Evolutionary conservation across 2,329 filamentous ascomycete species (phyloP).

Genomic region (Beauveria rudraprayagi): DNA sequence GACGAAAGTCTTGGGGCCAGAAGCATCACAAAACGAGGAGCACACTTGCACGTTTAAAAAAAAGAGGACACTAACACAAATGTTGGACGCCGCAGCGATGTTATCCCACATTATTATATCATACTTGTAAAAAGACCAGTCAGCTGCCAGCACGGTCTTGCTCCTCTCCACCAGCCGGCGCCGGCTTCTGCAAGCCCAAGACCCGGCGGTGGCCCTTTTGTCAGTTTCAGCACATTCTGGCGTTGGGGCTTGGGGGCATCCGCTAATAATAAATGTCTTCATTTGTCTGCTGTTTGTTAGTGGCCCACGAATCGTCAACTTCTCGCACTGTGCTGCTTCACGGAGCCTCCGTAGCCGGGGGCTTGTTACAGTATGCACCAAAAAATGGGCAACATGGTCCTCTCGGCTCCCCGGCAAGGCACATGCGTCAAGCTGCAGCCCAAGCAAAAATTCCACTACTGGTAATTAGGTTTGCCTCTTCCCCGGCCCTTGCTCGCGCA

Average conservation of each 20-base stretch:
- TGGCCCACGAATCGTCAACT: not conserved
- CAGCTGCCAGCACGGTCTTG: not conserved
- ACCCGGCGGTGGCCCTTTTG: not conserved
- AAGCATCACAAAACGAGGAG: not conserved
- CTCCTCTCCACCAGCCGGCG: not conserved
- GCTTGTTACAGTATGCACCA: not conserved
- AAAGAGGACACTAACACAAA: not conserved
- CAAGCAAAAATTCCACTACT: not conserved
- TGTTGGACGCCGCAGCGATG: too few species aligned
- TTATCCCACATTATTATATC: not conserved
- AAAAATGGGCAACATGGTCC: not conserved
- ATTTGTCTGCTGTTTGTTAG: not conserved
- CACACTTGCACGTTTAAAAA: too few species aligned
- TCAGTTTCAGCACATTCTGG: not conserved
- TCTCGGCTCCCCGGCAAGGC: not conserved
- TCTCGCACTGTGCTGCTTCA: not conserved
- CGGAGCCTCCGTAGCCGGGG: not conserved
- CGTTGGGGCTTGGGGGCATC: not conserved
- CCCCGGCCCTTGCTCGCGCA: not conserved
- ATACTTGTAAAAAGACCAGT: slow-evolving; percentile 1
- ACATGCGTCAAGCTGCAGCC: not conserved
- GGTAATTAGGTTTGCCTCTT: not conserved
- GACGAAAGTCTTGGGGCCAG: not conserved
- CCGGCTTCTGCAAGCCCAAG: not conserved
- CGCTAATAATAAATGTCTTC: not conserved